These are phyloP conservation scores for Penicillium italicum DNA, from an alignment of 2,329 filamentous ascomycete species.

Conservation along the genomic window DNA sequence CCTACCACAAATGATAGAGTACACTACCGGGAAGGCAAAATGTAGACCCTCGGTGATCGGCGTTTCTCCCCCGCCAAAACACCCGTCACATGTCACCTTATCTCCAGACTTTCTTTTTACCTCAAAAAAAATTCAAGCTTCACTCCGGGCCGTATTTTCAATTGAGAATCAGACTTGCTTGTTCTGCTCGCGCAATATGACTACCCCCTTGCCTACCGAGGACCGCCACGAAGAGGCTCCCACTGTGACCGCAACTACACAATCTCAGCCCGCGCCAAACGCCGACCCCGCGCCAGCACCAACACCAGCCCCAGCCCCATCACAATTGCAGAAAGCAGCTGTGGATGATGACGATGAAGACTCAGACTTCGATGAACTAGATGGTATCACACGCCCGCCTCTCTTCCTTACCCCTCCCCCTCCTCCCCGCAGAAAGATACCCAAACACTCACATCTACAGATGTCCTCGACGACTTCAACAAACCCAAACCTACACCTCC, in stretches of 20 bases:
- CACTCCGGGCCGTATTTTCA: background rate
- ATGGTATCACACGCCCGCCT: conserved; percentile 55
- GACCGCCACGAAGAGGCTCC: background rate
- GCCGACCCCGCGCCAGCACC: background rate
- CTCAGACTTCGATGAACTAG: conserved; percentile 91
- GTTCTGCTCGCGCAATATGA: background rate
- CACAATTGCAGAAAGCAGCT: background rate
- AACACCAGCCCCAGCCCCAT: background rate
- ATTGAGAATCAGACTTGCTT: background rate
- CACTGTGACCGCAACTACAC: background rate
- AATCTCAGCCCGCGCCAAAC: background rate
- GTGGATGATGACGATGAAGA: conserved; percentile 64
- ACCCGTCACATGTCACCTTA: conserved; percentile 23
- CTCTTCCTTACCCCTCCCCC: background rate
- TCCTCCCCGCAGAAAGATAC: background rate
- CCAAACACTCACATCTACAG: conserved; percentile 35
- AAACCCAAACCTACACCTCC: conserved; percentile 47
- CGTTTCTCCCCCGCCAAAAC: conserved; percentile 26
- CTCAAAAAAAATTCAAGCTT: background rate
- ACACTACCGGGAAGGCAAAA: too few relatives aligned
- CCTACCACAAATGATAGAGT: too few relatives aligned
- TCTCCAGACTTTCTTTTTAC: conserved; percentile 5
- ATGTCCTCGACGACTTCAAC: conserved; percentile 90
- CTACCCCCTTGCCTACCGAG: background rate
- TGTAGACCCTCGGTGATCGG: conserved; percentile 24